Evolutionary conservation across 2,329 filamentous ascomycete genomes (phyloP).

Genomic region (Botryosphaeria dothidea): DNA sequence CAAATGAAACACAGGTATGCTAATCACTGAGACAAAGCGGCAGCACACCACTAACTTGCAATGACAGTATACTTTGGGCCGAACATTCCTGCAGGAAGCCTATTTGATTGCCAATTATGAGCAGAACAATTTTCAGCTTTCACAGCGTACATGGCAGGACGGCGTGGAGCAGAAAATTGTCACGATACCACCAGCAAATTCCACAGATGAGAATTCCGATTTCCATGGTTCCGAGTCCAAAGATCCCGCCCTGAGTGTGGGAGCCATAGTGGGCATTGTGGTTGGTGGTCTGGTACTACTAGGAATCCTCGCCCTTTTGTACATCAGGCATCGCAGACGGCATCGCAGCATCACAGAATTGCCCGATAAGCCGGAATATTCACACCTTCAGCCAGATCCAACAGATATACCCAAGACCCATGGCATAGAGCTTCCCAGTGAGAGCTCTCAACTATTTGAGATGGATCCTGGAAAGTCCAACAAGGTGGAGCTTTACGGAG

Average conservation of each 20-base stretch:
- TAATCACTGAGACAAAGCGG: background rate
- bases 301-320: background rate
- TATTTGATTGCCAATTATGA: slow-evolving; percentile 42
- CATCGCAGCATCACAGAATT: background rate
- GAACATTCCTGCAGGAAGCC: slow-evolving; percentile 39
- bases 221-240: no score
- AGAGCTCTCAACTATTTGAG: background rate
- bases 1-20: slow-evolving; percentile 34
- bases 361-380: background rate
- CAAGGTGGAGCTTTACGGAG: background rate
- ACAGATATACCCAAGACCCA: background rate
- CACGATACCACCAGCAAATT: background rate
- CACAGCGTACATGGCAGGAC: slow-evolving; percentile 5
- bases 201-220: background rate
- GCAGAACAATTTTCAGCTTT: slow-evolving; percentile 32
- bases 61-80: slow-evolving; percentile 30
- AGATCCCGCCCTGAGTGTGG: no score
- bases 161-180: background rate
- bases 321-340: background rate
- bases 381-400: background rate
- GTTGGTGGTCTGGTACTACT: background rate
- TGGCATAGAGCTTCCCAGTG: background rate
- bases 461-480: background rate
- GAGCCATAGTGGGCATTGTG: background rate
- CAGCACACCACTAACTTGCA: no score